Evolutionary conservation across 2,329 filamentous ascomycete genomes (phyloP), one percentile per base, ranked within the genome.

Genomic region (Dichotomopilus funicola): DNA sequence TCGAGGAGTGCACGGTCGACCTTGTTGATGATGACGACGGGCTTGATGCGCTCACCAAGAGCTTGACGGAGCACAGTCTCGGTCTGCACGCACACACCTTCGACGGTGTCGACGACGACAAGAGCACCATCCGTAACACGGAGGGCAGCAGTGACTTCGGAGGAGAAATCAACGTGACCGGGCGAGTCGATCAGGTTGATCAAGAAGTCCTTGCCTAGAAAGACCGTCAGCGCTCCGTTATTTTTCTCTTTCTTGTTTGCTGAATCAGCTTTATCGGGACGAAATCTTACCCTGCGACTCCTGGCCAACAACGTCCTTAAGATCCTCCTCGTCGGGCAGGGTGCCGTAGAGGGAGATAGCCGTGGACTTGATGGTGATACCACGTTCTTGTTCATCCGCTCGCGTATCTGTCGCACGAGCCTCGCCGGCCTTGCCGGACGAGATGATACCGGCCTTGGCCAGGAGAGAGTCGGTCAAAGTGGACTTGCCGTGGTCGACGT

Each of bases 181-280:
- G 94, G 94, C 59, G 94, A 99, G 79, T 99, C 94, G 76, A 99
- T 99, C 78, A 99, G 84, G 87, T 99, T 99, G 87, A 99, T 95
- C 82, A 99, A 83, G 88, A 99, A 99, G 75, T 96, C 90, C 75
- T 87, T 88, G 76, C 94, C 64, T 64, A 54, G 19, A 27, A 2
- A 27, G 19, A 27, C 19, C 19, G 19, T 27, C 19, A 27, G 19
- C 34, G 6, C 27, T 11, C 19, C 5, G 31, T 4, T n/a, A 49
- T 63, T 50, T 61, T 55, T 53, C 31, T 50, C 19, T 27, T 38
- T 7, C 5, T 35, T 9, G 13, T 37, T 11, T 35, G 9, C 50
- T 6, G 27, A 42, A 44, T 12, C 12, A 12, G 38, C 9, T 38
- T 42, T 10, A 35, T 10, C 4, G 11, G 35, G 33, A 33, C n/a